Conservation (phyloP, 2,329 filamentous ascomycete genomes). For the Nemania sp. region DNA sequence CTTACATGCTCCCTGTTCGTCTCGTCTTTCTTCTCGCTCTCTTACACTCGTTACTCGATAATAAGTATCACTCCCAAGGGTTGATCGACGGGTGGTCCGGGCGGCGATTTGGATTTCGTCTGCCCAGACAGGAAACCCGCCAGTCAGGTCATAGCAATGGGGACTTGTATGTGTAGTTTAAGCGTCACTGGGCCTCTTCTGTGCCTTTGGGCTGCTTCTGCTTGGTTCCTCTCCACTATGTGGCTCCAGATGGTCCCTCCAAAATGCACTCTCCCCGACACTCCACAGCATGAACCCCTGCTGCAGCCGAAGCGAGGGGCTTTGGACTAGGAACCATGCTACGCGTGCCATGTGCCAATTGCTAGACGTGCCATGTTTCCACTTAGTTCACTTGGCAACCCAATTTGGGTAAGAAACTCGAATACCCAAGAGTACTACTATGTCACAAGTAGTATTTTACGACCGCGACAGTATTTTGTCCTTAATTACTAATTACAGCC, state of each 20-base stretch:
- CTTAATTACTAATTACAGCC: too few species aligned
- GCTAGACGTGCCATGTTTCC: too few species aligned
- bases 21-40: too few species aligned
- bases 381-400: too few species aligned
- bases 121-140: slow-evolving; percentile 22
- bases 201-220: neutral
- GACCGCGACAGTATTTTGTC: too few species aligned
- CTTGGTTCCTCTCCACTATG: slow-evolving; percentile 14
- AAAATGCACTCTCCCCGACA: slow-evolving; percentile 5
- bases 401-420: too few species aligned
- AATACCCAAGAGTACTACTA: too few species aligned
- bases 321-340: neutral
- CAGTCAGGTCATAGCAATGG: slow-evolving; percentile 10
- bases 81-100: slow-evolving; percentile 1
- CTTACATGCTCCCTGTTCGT: too few species aligned
- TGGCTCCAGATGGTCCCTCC: slow-evolving; percentile 14
- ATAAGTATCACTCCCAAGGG: too few species aligned
- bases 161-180: slow-evolving; percentile 3
- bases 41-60: too few species aligned
- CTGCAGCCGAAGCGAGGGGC: slow-evolving; percentile 21
- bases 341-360: too few species aligned
- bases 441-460: neutral
- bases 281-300: slow-evolving; percentile 15
- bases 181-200: slow-evolving; percentile 8
- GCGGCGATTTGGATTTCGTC: slow-evolving; percentile 19